Evolutionary conservation across 495 filamentous ascomycete species (phyloP).

Genomic region (Opeltia flavorubescens): DNA sequence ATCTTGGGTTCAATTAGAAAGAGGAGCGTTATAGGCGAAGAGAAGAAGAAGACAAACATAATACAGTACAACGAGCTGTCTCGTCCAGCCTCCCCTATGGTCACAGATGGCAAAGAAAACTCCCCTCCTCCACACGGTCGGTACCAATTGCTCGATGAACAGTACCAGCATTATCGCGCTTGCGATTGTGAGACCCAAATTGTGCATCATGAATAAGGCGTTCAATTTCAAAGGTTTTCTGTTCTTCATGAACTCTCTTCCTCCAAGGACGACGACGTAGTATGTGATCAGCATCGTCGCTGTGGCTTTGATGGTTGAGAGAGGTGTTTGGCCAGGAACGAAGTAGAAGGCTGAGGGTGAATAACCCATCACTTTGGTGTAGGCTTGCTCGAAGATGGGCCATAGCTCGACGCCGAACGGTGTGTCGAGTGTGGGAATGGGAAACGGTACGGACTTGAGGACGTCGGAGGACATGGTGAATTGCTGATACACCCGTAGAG

Average conservation of each 20-base stretch:
- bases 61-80: conserved; percentile 50
- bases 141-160: conserved; percentile 51
- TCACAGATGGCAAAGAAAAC: conserved; percentile 53
- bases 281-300: conserved; percentile 43
- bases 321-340: conserved; percentile 39
- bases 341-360: conserved; percentile 47
- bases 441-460: conserved; percentile 49
- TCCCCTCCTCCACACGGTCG: conserved; percentile 42
- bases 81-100: conserved; percentile 51
- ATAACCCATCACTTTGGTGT: conserved; percentile 55
- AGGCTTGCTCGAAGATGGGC: conserved; percentile 85
- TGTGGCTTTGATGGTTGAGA: conserved; percentile 46
- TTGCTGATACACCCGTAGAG: too few relatives aligned
- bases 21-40: not conserved
- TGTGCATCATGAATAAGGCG: conserved; percentile 56
- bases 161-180: conserved; percentile 46
- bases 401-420: conserved; percentile 87
- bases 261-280: conserved; percentile 53
- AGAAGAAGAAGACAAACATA: conserved; percentile 37
- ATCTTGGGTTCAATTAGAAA: conserved; percentile 37
- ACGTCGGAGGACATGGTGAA: conserved; percentile 30
- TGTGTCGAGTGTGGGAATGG: conserved; percentile 68
- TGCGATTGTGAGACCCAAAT: conserved; percentile 48
- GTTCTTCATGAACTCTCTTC: conserved; percentile 52
- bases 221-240: conserved; percentile 44